These are phyloP conservation scores for Ettlia oleoabundans DNA, from an alignment of 139 green algal genomes.

Conservation along the genomic window DNA sequence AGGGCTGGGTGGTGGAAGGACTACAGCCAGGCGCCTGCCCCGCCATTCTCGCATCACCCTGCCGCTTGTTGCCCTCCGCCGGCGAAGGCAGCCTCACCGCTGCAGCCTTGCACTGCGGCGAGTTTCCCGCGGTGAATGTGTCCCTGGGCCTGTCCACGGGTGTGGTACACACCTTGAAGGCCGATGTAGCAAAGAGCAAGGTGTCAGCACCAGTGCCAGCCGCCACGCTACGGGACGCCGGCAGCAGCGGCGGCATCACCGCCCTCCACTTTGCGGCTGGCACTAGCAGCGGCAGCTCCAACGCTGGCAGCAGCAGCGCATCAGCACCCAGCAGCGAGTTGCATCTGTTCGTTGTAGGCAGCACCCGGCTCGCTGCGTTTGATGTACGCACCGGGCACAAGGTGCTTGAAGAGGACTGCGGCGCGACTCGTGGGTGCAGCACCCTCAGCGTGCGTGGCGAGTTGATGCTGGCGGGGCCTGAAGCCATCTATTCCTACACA, in stretches of 20 bases:
- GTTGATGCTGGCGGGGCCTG: constrained; percentile 62
- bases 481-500: constrained; percentile 86
- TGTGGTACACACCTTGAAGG: constrained; percentile 25
- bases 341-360: constrained; percentile 71
- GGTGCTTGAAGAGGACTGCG: constrained; percentile 61
- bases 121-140: constrained; percentile 32
- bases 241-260: constrained; percentile 8
- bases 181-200: constrained; percentile 33
- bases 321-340: constrained; percentile 7
- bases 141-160: constrained; percentile 38
- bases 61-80: constrained; percentile 14
- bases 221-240: neutral
- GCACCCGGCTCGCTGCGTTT: constrained; percentile 18
- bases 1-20: constrained; percentile 33
- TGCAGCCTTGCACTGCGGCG: neutral
- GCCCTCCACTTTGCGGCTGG: constrained; percentile 11
- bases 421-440: constrained; percentile 32
- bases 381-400: constrained; percentile 36
- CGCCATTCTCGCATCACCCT: neutral
- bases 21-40: neutral
- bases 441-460: constrained; percentile 36
- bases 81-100: constrained; percentile 11
- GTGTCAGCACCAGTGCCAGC: neutral
- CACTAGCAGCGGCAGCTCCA: neutral
- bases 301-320: neutral